Base-by-base conservation (phyloP, 2,329 filamentous ascomycete genomes). In the Aspergillus unguis region DNA sequence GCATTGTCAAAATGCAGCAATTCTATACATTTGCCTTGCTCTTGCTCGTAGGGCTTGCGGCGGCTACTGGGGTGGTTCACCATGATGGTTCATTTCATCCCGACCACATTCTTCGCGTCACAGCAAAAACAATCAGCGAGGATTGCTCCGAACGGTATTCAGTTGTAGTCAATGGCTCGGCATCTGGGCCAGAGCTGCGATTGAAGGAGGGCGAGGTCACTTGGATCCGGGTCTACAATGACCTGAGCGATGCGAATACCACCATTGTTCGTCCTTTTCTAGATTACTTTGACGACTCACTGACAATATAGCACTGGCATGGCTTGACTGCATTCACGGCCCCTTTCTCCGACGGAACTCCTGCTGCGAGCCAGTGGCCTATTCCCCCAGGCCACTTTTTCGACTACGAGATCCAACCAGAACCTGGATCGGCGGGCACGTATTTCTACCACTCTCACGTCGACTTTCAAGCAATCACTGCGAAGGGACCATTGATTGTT, bases 361-460 rank as follows among this genome's bases (percentile, higher is more conserved):
- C 84, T 0, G 66, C 75, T 29, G 83, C 80, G 2, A 77, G 78
- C 17, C 84, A 87, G 59, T 88, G 84, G 85, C 83, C 85, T 0
- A 86, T 87, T 35, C 77, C 81, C 0, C 76, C 83, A 0, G 67
- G 73, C 1, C 76, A 81, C 53, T 87, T 81, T 68, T 87, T 87
- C 65, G 85, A 87, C 69, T 87, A 87, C 62, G 83, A 87, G 61
- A 69, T 87, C 3, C 75, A 75, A 11, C 77, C 82, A 0, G 67
- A 78, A 3, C 40, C 64, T 1, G 79, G 77, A 5, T 77, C 82
- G 49, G 78, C 81, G 0, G 85, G 85, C 4, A 83, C 83, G 0
- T 87, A 86, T 62, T 86, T 85, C 63, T 87, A 87, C 61, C 85
- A 87, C 62, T 86, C 84, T 0, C 85, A 87, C 55, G 75, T 87